phyloP scores from a whole-genome alignment of 345 rosid genomes.

The Eucalyptus pauciflora region DNA sequence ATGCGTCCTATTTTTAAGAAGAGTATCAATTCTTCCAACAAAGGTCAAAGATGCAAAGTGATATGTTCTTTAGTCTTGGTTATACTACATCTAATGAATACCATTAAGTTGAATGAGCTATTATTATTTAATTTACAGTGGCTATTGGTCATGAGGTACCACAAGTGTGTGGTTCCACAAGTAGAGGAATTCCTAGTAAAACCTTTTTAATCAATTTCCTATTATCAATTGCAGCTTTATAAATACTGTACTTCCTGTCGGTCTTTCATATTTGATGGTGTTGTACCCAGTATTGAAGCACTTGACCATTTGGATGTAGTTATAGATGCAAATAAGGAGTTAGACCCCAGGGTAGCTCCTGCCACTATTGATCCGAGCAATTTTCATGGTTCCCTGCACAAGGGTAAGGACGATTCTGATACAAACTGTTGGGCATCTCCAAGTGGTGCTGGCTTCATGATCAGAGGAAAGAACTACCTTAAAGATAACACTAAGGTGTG shows the following conservation, averaged over 20 bases:
- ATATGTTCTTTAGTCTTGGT: background rate
- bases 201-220: background rate
- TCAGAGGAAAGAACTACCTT: constrained; percentile 87
- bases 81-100: background rate
- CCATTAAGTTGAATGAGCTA: background rate
- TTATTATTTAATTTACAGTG: background rate
- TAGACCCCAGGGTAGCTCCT: constrained; percentile 44
- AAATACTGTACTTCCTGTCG: background rate
- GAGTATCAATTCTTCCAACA: background rate
- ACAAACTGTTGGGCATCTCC: constrained; percentile 91
- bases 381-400: constrained; percentile 50
- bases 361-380: constrained; percentile 39
- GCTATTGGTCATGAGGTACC: background rate
- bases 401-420: constrained; percentile 51
- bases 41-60: background rate
- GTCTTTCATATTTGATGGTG: background rate
- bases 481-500: constrained; percentile 75
- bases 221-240: background rate
- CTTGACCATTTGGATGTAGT: constrained; percentile 20
- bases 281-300: background rate
- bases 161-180: background rate
- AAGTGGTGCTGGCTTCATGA: constrained; percentile 79
- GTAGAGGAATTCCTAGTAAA: background rate
- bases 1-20: background rate
- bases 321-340: constrained; percentile 43